These are phyloP conservation scores for Raffaelea arxii DNA, from an alignment of 2,329 filamentous ascomycete genomes.

Conservation along the genomic window DNA sequence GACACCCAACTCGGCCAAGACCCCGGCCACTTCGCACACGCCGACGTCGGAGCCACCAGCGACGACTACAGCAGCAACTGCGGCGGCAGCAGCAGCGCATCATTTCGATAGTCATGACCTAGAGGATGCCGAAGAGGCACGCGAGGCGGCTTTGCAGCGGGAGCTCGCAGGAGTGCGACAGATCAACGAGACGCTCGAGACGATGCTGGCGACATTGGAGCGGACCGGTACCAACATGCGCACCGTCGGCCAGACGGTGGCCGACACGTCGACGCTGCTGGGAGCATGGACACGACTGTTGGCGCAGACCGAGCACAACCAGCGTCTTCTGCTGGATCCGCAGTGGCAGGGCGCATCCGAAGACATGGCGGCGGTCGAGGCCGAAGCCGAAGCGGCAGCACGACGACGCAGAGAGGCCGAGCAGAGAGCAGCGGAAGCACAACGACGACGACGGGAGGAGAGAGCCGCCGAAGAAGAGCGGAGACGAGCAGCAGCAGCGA, in stretches of 20 bases:
- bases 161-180: constrained; percentile 77
- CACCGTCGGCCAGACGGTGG: constrained; percentile 79
- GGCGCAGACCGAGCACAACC: constrained; percentile 95
- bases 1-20: constrained; percentile 6
- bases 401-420: constrained; percentile 68
- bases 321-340: constrained; percentile 79
- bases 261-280: constrained; percentile 77
- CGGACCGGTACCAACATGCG: constrained; percentile 70
- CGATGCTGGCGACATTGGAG: constrained; percentile 60
- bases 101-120: constrained; percentile 17
- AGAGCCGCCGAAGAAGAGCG: constrained; percentile 50
- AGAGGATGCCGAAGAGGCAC: constrained; percentile 55
- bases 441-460: constrained; percentile 64
- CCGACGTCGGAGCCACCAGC: constrained; percentile 13
- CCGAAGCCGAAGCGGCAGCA: constrained; percentile 48
- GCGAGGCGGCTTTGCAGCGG: constrained; percentile 63
- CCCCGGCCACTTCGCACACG: neutral
- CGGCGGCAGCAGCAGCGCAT: constrained; percentile 24
- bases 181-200: constrained; percentile 82
- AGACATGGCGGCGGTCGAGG: constrained; percentile 79
- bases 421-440: constrained; percentile 66
- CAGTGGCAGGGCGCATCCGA: constrained; percentile 82
- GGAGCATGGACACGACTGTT: constrained; percentile 95
- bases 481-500: too few species aligned
- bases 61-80: neutral